Base-by-base conservation (phyloP, 1,284 basidiomycete species). In the Ceratobasidium sp. region DNA sequence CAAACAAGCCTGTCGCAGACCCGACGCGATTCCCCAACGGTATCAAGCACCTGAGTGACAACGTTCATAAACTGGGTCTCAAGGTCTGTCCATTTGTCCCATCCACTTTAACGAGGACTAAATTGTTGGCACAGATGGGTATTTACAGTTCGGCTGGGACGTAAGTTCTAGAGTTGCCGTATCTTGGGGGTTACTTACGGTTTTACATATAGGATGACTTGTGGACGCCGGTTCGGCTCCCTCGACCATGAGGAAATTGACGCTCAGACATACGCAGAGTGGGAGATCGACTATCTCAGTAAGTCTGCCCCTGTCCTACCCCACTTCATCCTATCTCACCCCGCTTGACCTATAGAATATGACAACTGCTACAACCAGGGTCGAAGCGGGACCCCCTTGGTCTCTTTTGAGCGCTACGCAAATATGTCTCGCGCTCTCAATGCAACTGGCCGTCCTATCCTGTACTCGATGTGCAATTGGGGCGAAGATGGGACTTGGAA, bases 401-500 rank as follows among this genome's bases (percentile, higher is more conserved):
- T 85, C 43, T 85, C 85, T 0, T 83, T 81, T 62, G 79, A 82
- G 34, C 82, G 85, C n/a, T 88, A 85, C 78, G 79, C 79, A 4
- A 81, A 83, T 3, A 89, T 89, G 88, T 79, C 83, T 72, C 82
- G 86, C 56, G 87, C 87, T 0, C 80, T 89, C 13, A 80, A 80
- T 56, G 82, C 82, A 0, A 86, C 86, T 0, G 84, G 83, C 4
- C 84, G 85, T 8, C 82, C 84, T 0, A 85, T 88, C 56, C 81
- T 88, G 2, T 89, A 85, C 77, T 85, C 86, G 9, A 82, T 88
- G 34, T 88, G 88, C 69, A 85, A 88, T 78, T 88, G 88, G 87
- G 76, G 77, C 5, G 63, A 77, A 31, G 84, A 86, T 74, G 80
- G 81, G 0, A 81, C 85, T 0, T 86, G 85, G 83, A 85, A 85